phyloP scores from a whole-genome alignment of 352 stramenopile genomes.

The Peronospora belbahrii region DNA sequence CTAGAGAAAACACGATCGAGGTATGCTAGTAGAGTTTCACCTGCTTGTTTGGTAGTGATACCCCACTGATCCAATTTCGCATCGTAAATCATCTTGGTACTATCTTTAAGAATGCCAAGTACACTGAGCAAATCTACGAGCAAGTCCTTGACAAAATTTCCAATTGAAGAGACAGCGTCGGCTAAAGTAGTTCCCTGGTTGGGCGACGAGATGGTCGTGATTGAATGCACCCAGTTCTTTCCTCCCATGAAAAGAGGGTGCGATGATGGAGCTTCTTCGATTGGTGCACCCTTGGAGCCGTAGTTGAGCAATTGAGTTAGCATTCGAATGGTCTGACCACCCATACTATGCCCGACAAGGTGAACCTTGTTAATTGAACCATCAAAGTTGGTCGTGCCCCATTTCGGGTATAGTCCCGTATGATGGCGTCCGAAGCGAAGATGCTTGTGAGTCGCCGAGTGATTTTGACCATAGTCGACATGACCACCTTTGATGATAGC shows the following conservation, averaged over 20 bases:
- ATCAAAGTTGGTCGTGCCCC: constrained; percentile 37
- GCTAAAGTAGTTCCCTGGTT: constrained; percentile 55
- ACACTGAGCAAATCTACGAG: constrained; percentile 23
- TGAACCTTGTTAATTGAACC: constrained; percentile 59
- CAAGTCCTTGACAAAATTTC: constrained; percentile 29
- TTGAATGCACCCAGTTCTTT: constrained; percentile 58
- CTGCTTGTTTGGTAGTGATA: constrained; percentile 19
- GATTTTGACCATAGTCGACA: constrained; percentile 47
- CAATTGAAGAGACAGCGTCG: constrained; percentile 34
- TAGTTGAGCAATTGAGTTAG: constrained; percentile 49
- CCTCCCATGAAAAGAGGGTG: constrained; percentile 45
- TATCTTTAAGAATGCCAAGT: constrained; percentile 21
- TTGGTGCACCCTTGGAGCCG: constrained; percentile 34
- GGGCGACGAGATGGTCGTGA: constrained; percentile 54
- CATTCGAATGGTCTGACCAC: constrained; percentile 71
- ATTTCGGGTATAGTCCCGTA: constrained; percentile 47
- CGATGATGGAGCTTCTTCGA: constrained; percentile 20
- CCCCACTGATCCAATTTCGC: constrained; percentile 47
- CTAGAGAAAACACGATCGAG: constrained; percentile 35
- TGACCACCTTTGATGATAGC: constrained; percentile 48
- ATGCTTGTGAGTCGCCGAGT: constrained; percentile 36
- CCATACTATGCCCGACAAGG: constrained; percentile 74
- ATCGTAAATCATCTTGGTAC: constrained; percentile 31
- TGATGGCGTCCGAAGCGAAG: constrained; percentile 36
- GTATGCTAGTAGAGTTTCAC: constrained; percentile 29